Evolutionary conservation across 192 early-diverging fungal species (phyloP).

Genomic region (Coemansia guatemalensis): DNA sequence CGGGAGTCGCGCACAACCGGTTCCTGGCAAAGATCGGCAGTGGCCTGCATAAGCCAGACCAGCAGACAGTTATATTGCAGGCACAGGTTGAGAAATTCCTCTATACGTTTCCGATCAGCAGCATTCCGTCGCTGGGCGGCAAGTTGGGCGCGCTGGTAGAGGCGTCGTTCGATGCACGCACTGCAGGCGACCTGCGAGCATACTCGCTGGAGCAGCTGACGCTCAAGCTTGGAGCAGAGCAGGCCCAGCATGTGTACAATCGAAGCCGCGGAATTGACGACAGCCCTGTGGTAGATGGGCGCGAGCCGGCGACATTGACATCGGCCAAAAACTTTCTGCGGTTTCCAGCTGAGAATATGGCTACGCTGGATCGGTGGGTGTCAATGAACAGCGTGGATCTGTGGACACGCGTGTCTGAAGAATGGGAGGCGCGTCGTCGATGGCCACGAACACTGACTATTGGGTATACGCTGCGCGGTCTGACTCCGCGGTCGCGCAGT

Average conservation of each 20-base stretch:
- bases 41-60: constrained; percentile 80
- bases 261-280: constrained; percentile 52
- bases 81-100: constrained; percentile 62
- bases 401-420: constrained; percentile 48
- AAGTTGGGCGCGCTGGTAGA: constrained; percentile 77
- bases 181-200: constrained; percentile 31
- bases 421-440: constrained; percentile 42
- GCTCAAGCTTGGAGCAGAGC: constrained; percentile 28
- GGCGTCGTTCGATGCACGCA: constrained; percentile 53
- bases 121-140: constrained; percentile 87
- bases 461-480: constrained; percentile 15
- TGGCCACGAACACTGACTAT: constrained; percentile 47
- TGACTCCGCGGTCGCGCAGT: constrained; percentile 17
- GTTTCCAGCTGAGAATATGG: constrained; percentile 18
- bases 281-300: constrained; percentile 33
- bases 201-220: constrained; percentile 42
- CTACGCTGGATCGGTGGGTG: constrained; percentile 40
- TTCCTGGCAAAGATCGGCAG: constrained; percentile 84
- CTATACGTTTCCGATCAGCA: constrained; percentile 62
- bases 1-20: constrained; percentile 84
- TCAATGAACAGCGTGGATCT: constrained; percentile 45
- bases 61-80: constrained; percentile 69
- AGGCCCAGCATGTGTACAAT: constrained; percentile 31
- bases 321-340: constrained; percentile 44
- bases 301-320: constrained; percentile 30